A percentile compares a stretch with the other conserved stretches of the same genome.
phyloP scores from a whole-genome alignment of 441 rosid species.

The Euphorbia neoarborescens region DNA sequence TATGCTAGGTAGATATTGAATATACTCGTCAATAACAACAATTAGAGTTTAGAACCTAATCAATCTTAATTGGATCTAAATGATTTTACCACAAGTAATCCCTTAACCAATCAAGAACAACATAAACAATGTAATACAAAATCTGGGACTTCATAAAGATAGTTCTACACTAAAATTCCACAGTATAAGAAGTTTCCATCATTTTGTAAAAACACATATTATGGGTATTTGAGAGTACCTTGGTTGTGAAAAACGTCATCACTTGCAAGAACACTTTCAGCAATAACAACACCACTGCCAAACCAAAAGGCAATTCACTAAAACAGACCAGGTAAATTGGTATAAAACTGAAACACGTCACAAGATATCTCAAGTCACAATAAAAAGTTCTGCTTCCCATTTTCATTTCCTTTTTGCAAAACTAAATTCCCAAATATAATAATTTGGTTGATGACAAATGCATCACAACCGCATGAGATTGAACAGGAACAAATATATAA shows the following conservation, averaged over 20 bases:
- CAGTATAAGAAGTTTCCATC: neutral
- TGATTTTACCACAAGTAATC: neutral
- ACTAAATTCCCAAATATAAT: neutral
- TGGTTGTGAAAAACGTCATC: constrained; percentile 33
- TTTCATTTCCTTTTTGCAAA: neutral
- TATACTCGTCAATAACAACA: neutral
- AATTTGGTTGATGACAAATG: neutral
- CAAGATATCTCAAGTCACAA: neutral
- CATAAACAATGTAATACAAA: neutral
- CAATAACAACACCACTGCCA: constrained; percentile 87
- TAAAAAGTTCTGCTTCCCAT: neutral
- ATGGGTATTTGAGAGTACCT: constrained; percentile 35
- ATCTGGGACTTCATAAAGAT: neutral
- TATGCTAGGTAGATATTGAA: neutral
- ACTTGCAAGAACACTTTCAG: constrained; percentile 60
- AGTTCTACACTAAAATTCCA: neutral
- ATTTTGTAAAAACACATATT: neutral
- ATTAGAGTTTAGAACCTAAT: constrained; percentile 3
- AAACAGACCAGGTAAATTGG: neutral
- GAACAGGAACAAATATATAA: neutral
- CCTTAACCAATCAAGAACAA: neutral
- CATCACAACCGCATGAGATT: neutral
- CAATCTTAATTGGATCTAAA: neutral
- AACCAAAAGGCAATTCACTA: constrained; percentile 20
- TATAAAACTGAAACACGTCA: neutral